Evolutionary conservation across 805 yeast species (phyloP).

Genomic region (Candida ulmi): DNA sequence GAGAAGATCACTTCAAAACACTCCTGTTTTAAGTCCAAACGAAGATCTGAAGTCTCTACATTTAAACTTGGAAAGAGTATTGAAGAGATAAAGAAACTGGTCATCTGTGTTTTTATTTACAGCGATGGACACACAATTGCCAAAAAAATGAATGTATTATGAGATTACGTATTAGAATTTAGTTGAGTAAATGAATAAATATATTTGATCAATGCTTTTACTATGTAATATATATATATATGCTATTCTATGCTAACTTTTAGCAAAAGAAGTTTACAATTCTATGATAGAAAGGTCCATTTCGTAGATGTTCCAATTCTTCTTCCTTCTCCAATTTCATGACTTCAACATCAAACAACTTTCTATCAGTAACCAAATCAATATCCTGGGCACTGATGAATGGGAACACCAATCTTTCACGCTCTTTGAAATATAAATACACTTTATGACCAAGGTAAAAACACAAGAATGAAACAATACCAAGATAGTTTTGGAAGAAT

Average conservation of each 20-base stretch:
- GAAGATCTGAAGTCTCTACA: slow-evolving; percentile 1
- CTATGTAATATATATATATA: too few species aligned
- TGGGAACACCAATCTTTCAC: background rate
- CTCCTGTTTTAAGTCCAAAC: slow-evolving; percentile 17
- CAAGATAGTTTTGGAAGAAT: slow-evolving; percentile 49
- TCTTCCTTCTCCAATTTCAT: slow-evolving; percentile 33
- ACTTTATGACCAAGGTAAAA: slow-evolving; percentile 41
- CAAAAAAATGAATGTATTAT: too few species aligned
- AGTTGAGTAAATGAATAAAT: too few species aligned
- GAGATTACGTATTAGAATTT: too few species aligned
- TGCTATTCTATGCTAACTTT: too few species aligned
- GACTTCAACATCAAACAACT: slow-evolving; percentile 40
- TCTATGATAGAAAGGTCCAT: slow-evolving; percentile 27
- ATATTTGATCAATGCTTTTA: too few species aligned
- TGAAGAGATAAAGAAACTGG: too few species aligned
- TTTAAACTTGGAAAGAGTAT: background rate
- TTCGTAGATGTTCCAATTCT: slow-evolving; percentile 25
- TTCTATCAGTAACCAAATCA: slow-evolving; percentile 54
- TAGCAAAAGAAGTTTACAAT: slow-evolving; percentile 13
- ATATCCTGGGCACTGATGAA: slow-evolving; percentile 39
- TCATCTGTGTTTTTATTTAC: too few species aligned
- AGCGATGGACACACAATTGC: too few species aligned
- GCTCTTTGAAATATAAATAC: slow-evolving; percentile 13
- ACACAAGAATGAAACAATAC: slow-evolving; percentile 39
- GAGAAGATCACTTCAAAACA: slow-evolving; percentile 3